Percentiles rank a stretch among this genome's conserved stretches.
Evolutionary conservation across 2,329 filamentous ascomycete species (phyloP).

Genomic region (Shiraia bambusicola): DNA sequence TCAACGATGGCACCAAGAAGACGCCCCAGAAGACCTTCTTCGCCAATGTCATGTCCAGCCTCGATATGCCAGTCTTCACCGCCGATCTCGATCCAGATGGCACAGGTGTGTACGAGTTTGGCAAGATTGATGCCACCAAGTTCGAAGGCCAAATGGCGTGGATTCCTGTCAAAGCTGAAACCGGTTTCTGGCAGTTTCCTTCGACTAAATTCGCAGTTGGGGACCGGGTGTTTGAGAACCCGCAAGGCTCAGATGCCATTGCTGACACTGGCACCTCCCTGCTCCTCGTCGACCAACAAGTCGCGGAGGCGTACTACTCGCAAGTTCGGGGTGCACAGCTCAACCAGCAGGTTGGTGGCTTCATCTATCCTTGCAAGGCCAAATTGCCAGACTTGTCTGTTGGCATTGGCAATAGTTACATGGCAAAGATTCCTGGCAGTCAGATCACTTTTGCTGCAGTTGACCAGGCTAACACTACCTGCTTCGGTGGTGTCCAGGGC

Average conservation of each 20-base stretch:
- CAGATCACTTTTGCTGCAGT: conserved; percentile 45
- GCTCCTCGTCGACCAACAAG: conserved; percentile 58
- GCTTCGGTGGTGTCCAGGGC: conserved; percentile 69
- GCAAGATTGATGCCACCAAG: conserved; percentile 64
- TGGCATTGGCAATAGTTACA: conserved; percentile 59
- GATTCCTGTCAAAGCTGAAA: conserved; percentile 60
- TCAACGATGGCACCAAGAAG: conserved; percentile 54
- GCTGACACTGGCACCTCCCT: conserved; percentile 63
- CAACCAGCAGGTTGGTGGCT: conserved; percentile 44
- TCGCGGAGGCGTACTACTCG: conserved; percentile 52
- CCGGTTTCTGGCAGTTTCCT: conserved; percentile 70
- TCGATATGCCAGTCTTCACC: conserved; percentile 69
- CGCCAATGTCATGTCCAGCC: conserved; percentile 63
- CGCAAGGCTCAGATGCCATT: conserved; percentile 48
- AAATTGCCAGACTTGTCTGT: conserved; percentile 51
- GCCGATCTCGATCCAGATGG: conserved; percentile 64
- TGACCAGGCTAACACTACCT: conserved; percentile 51
- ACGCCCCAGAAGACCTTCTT: conserved; percentile 70
- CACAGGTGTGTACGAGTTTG: conserved; percentile 72
- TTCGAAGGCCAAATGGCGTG: conserved; percentile 65
- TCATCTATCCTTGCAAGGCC: conserved; percentile 48
- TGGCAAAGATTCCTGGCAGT: conserved; percentile 57
- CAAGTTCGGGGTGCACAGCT: conserved; percentile 44
- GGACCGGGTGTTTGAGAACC: conserved; percentile 57
- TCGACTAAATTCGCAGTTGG: conserved; percentile 60